phyloP scores from a whole-genome alignment of 805 yeast genomes.

The Candida anglica region DNA sequence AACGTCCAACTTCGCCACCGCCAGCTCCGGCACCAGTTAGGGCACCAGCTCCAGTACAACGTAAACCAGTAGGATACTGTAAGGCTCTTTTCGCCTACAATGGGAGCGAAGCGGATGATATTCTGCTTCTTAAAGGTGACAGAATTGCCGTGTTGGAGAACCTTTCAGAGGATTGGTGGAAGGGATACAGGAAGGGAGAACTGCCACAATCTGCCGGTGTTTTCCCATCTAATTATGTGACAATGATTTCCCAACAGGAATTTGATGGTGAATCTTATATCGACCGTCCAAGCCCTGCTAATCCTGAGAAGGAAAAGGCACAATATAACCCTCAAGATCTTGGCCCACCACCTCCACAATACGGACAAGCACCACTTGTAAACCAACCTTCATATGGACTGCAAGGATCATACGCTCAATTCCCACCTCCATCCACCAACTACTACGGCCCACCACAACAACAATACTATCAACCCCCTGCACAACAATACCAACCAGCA shows the following conservation, averaged over 20 bases:
- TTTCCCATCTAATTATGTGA: slow-evolving; percentile 87
- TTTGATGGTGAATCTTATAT: slow-evolving; percentile 14
- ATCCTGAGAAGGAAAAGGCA: slow-evolving; percentile 15
- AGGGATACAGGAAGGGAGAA: slow-evolving; percentile 50
- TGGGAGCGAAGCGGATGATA: slow-evolving; percentile 75
- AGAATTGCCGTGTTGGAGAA: slow-evolving; percentile 67
- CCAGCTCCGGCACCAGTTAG: slow-evolving; percentile 9
- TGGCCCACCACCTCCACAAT: slow-evolving; percentile 13
- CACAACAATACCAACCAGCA: too few species aligned
- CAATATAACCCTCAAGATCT: slow-evolving; percentile 7
- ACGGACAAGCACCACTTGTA: slow-evolving; percentile 11
- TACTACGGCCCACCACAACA: slow-evolving; percentile 38
- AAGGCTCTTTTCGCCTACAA: slow-evolving; percentile 74
- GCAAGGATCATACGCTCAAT: slow-evolving; percentile 28
- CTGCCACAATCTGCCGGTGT: slow-evolving; percentile 57
- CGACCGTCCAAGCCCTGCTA: slow-evolving; percentile 7
- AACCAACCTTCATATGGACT: slow-evolving; percentile 31
- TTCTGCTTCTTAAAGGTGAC: slow-evolving; percentile 62
- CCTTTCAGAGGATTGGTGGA: slow-evolving; percentile 88
- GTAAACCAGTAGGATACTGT: slow-evolving; percentile 31
- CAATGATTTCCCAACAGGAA: slow-evolving; percentile 31
- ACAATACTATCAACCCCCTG: too few species aligned
- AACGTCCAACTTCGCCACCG: slow-evolving; percentile 16
- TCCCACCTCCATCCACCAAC: slow-evolving; percentile 49
- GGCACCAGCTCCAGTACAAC: slow-evolving; percentile 6